Evolutionary conservation across 2,329 filamentous ascomycete genomes (phyloP), one percentile per base, ranked within the genome.

Genomic region (Bipolaris oryzae): DNA sequence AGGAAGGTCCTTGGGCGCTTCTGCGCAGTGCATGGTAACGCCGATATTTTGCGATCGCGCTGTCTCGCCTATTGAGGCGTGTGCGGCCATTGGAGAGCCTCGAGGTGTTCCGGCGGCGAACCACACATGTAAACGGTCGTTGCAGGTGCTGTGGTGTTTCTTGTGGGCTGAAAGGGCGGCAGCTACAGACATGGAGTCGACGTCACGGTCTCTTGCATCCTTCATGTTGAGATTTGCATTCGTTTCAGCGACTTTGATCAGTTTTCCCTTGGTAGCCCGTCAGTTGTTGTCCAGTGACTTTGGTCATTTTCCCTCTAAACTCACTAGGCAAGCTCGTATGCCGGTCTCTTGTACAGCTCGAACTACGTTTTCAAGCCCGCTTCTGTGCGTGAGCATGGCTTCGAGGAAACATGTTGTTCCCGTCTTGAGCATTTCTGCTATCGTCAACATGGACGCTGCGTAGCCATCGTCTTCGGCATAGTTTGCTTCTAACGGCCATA

Each of bases 11-110:
- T 71, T 73, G 3, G 77, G 72, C 15, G 73, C 77, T 63, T 81
- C 79, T 15, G 77, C 78, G 57, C 78, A 80, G 65, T 81, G 79
- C 78, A 80, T 81, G 3, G 79, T 82, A 28, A 82, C 60, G 0
- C 79, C 78, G 35, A 82, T 79, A 18, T 67, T 67, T 47, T 78
- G 77, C 15, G 70, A 62, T 5, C 57, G 60, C 31, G 77, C 80
- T 11, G 78, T 71, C 9, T 74, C 67, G 3, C 78, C 79, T 60
- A 82, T 79, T 41, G 75, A 73, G 7, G 68, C 63, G 61, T 80
- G 78, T 1, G 75, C 71, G 1, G 70, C 63, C 21, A 77, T 64
- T 1, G 76, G 63, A 7, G 77, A 77, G 59, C 81, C 80, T 50
- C 81, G 74, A 9, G 81, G 80, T 9, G 80, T 82, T 20, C 79